A percentile compares a stretch with the other conserved stretches of the same genome.
Conservation (phyloP, 2,329 filamentous ascomycete genomes). For the Cryoendolithus antarcticus region DNA sequence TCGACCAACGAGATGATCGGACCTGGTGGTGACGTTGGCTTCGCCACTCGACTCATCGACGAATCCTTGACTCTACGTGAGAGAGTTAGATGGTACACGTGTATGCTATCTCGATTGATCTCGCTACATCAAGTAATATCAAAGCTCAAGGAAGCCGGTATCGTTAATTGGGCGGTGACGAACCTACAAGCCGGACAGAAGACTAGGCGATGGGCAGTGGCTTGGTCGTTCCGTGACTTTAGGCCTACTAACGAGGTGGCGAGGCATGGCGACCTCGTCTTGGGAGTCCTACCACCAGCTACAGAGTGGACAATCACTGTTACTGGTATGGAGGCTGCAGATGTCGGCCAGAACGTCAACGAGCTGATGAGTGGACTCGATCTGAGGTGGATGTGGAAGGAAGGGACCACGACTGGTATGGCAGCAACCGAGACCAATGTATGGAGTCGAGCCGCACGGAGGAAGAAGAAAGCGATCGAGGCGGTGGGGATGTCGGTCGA, state of each 20-base stretch:
- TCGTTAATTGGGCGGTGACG: conserved; percentile 72
- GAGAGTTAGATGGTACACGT: conserved; percentile 73
- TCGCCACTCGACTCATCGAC: conserved; percentile 57
- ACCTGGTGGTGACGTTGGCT: conserved; percentile 61
- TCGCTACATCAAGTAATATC: conserved; percentile 52
- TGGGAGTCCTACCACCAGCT: conserved; percentile 29
- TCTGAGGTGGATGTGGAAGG: conserved; percentile 54
- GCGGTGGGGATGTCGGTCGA: conserved; percentile 1
- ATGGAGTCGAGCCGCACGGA: conserved; percentile 63
- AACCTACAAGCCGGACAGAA: conserved; percentile 65
- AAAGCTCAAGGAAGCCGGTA: conserved; percentile 41
- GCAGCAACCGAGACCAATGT: conserved; percentile 59
- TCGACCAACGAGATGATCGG: conserved; percentile 71
- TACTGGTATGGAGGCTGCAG: conserved; percentile 18
- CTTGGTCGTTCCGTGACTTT: conserved; percentile 65
- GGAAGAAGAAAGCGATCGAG: conserved; percentile 38
- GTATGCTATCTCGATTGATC: conserved; percentile 73
- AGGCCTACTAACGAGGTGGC: conserved; percentile 44
- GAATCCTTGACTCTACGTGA: conserved; percentile 52
- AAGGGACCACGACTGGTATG: conserved; percentile 40
- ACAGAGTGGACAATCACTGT: conserved; percentile 36
- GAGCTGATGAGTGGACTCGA: conserved; percentile 44
- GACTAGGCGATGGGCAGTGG: conserved; percentile 77
- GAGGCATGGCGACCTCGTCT: conserved; percentile 18
- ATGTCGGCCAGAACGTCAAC: conserved; percentile 28